Evolutionary conservation across 2,329 filamentous ascomycete species (phyloP).

Genomic region (Mycosphaerella sp.): DNA sequence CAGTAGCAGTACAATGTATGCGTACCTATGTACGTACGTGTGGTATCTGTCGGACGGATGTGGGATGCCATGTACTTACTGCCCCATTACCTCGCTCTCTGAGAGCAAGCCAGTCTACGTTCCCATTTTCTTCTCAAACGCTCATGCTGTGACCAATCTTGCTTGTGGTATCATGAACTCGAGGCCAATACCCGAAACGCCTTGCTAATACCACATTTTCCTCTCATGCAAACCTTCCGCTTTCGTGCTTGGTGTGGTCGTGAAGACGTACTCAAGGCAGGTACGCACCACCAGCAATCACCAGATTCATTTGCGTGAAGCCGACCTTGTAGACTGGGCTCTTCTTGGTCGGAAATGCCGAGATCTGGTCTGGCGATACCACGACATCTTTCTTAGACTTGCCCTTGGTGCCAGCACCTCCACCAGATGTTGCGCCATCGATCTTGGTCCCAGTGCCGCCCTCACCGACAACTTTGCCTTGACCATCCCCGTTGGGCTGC

Average conservation of each 20-base stretch:
- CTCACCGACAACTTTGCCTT: constrained; percentile 47
- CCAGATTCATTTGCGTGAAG: constrained; percentile 92
- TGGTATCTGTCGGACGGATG: too few species aligned
- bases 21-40: too few species aligned
- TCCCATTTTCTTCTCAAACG: too few species aligned
- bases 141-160: neutral
- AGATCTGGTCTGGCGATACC: constrained; percentile 88
- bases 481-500: constrained; percentile 44
- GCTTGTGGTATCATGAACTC: constrained; percentile 9
- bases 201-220: constrained; percentile 12
- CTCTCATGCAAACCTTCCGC: neutral
- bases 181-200: constrained; percentile 13
- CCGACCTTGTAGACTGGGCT: constrained; percentile 87
- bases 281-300: constrained; percentile 73
- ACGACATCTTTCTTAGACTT: constrained; percentile 88
- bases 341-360: constrained; percentile 92
- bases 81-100: too few species aligned
- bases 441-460: constrained; percentile 45
- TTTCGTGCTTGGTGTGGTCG: neutral
- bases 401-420: constrained; percentile 36
- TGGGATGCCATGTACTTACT: too few species aligned
- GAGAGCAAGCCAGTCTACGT: too few species aligned
- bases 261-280: constrained; percentile 38
- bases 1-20: too few species aligned
- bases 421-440: constrained; percentile 36